Base-by-base conservation (phyloP, 305 asterid genomes). In the Ajuga reptans region DNA sequence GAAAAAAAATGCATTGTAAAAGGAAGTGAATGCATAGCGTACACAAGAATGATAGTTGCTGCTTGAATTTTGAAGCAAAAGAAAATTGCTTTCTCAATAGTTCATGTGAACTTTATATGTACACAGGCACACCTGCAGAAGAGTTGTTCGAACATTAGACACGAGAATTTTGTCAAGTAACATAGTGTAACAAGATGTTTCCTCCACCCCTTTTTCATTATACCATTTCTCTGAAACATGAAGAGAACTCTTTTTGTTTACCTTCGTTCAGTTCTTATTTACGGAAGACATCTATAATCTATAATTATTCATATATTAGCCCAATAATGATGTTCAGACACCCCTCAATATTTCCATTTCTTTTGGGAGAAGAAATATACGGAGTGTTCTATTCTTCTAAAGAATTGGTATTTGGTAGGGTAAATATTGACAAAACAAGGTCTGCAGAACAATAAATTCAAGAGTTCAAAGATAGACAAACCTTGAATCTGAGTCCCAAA, bases 401-500 rank as follows among this genome's bases (percentile, higher is more conserved):
- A 39, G 11, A 8, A 11, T 39, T 16, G 4, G 1, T n/a, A 14
- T 21, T 39, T 16, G 4, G 1, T n/a, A 14, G 42, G n/a, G 27
- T 9, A 33, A 72, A 56, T 29, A 63, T 21, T 12, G 47, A 3
- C n/a, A 14, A 16, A 53, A 36, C 29, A 53, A 33, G 54, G 27
- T 21, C 50, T 4, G 51, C 16, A 46, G 43, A 47, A 52, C 52
- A 16, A 64, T 14, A 57, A 68, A n/a, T 41, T 15, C 29, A 34
- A 34, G 64, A 6, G 71, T 12, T 37, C 36, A 31, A 62, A 50
- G 77, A 62, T 37, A 14, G 59, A 74, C 75, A 39, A 56, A 86
- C 92, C 88, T 79, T 74, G 68, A 39, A 73, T 56, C 60, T 45
- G 31, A 65, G 77, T 64, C 82, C 68, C 62, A 59, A 78, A 61